phyloP scores from a whole-genome alignment of 2,329 filamentous ascomycete species.

The Rosellinia necatrix region DNA sequence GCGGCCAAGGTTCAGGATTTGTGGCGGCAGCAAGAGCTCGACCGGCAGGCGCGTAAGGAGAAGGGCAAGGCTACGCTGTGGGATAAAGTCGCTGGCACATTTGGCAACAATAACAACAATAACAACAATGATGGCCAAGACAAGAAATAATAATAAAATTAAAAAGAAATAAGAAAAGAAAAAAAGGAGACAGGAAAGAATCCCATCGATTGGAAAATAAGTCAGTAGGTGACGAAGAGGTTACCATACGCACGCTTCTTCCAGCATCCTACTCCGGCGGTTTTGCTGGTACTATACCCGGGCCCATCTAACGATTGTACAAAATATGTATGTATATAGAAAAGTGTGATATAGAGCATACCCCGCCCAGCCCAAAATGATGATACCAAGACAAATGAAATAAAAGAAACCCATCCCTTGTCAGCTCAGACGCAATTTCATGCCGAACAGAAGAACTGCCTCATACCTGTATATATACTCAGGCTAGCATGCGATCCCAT shows the following conservation, averaged over 20 bases:
- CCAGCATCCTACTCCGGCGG: background rate
- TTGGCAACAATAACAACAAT: slow-evolving; percentile 27
- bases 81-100: slow-evolving; percentile 46
- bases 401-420: background rate
- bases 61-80: slow-evolving; percentile 55
- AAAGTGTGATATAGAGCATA: slow-evolving; percentile 16
- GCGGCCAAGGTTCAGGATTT: slow-evolving; percentile 59
- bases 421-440: background rate
- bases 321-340: too few species aligned
- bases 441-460: too few species aligned
- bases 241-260: background rate
- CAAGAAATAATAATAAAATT: slow-evolving; percentile 34
- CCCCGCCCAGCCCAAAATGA: background rate
- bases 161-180: background rate
- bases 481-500: too few species aligned
- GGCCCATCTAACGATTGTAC: slow-evolving; percentile 12
- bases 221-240: background rate
- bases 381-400: background rate
- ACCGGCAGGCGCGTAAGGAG: slow-evolving; percentile 59
- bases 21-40: slow-evolving; percentile 59
- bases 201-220: background rate
- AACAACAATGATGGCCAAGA: slow-evolving; percentile 11
- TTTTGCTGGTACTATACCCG: background rate
- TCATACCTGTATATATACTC: too few species aligned
- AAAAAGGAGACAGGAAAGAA: background rate